phyloP scores from a whole-genome alignment of 2,329 filamentous ascomycete species.

The Didymella sp. region DNA sequence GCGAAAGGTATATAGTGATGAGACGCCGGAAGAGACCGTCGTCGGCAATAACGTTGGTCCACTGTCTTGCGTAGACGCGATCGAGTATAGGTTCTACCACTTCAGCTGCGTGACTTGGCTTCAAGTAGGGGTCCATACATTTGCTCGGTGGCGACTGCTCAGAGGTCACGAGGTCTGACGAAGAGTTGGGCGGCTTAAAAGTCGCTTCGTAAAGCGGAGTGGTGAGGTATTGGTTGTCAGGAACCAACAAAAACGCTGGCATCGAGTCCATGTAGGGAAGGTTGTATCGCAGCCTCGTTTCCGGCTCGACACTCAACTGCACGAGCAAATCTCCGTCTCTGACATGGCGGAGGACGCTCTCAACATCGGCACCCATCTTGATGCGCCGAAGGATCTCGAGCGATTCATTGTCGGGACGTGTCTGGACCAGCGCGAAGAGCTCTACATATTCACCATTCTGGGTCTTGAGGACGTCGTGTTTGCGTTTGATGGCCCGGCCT shows the following conservation, averaged over 20 bases:
- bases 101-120: constrained; percentile 25
- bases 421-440: constrained; percentile 20
- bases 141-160: not conserved
- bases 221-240: constrained; percentile 20
- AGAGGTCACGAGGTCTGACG: not conserved
- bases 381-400: constrained; percentile 24
- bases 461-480: constrained; percentile 16
- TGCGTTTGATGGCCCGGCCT: constrained; percentile 24
- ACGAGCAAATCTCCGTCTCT: constrained; percentile 25
- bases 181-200: constrained; percentile 11
- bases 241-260: constrained; percentile 13
- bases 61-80: constrained; percentile 19
- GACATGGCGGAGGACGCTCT: constrained; percentile 21
- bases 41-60: constrained; percentile 28
- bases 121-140: constrained; percentile 22
- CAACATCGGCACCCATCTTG: constrained; percentile 20
- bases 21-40: constrained; percentile 25
- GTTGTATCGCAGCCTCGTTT: constrained; percentile 18
- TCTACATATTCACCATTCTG: constrained; percentile 24
- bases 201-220: constrained; percentile 19
- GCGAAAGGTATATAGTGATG: constrained; percentile 21
- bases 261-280: constrained; percentile 19
- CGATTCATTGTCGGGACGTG: constrained; percentile 19
- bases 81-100: constrained; percentile 26
- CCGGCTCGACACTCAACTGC: constrained; percentile 19